Base-by-base conservation (phyloP, 148 eudicot genomes). In the Rhododendron henanense region DNA sequence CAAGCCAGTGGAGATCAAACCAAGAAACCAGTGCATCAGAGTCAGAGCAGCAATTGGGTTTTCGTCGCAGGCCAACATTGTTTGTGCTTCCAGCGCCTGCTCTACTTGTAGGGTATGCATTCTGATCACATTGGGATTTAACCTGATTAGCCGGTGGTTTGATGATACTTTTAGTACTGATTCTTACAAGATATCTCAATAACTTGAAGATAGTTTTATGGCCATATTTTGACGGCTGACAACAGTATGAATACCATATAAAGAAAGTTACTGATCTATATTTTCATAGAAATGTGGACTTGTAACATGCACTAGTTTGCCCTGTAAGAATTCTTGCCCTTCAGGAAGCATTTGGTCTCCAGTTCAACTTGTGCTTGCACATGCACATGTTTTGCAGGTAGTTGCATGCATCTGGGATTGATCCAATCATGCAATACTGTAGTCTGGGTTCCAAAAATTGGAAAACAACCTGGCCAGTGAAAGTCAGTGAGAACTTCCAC, bases 71-170 rank as follows among this genome's bases (percentile, higher is more conserved):
- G 89, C 95, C 97, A 55, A 88, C 94, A 69, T 82, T 95, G 84
- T 90, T 86, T 90, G 94, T 92, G 44, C 86, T 94, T 85, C 98
- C 99, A 65, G 87, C 89, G 73, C 95, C 99, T 86, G 92, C 98
- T 86, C 87, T 97, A 86, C 98, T 97, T 86, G 97, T 97, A 63
- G 99, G 99, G 99, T 97, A 93, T 89, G 93, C 63, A 41, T 41
- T 45, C 65, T 84, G n/a, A 48, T 21, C 33, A 44, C 25, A 37
- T 47, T 44, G 57, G 73, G 44, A 71, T 25, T 55, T n/a, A 67
- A 13, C 67, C 74, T 33, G 80, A 25, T 37, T 63, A 25, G 63
- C 6, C n/a, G 25, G 85, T 31, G 41, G 37, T 86, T 82, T 73
- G 41, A 48, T 53, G 18, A 71, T 83, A 71, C 44, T 73, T 84